phyloP scores from a whole-genome alignment of 2,329 filamentous ascomycete genomes.

The Phyllosticta paracitricarpa region DNA sequence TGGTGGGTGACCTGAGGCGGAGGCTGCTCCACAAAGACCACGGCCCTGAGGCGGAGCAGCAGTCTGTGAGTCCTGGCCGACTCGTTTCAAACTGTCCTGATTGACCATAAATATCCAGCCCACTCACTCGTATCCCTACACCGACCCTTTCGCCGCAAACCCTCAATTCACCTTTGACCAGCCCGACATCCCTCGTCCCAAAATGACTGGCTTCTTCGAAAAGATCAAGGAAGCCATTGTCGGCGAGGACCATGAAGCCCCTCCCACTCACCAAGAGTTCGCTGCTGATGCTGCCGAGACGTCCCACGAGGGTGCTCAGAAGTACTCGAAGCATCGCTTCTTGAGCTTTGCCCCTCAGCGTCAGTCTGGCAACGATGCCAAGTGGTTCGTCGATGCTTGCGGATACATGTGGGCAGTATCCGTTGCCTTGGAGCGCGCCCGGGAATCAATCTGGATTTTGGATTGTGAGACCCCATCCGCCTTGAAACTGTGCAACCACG shows the following conservation, averaged over 20 bases:
- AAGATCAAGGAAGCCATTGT: conserved; percentile 38
- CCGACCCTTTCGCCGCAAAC: conserved; percentile 19
- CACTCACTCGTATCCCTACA: conserved; percentile 12
- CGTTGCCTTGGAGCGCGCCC: conserved; percentile 65
- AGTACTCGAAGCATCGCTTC: conserved; percentile 41
- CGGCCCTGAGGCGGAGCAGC: conserved; percentile 11
- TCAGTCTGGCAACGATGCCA: conserved; percentile 55
- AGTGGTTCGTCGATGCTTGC: conserved; percentile 83
- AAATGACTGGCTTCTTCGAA: conserved; percentile 41
- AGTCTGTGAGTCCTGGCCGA: conserved; percentile 3
- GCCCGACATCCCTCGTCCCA: conserved; percentile 5
- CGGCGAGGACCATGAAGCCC: background rate
- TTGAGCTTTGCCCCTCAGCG: conserved; percentile 62
- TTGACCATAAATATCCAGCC: background rate
- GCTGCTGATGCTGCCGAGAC: conserved; percentile 16
- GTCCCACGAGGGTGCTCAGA: conserved; percentile 25
- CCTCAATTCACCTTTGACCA: background rate
- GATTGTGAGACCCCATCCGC: conserved; percentile 44
- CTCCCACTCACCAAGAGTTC: background rate
- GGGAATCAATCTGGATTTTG: conserved; percentile 71
- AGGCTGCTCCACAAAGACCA: conserved; percentile 27
- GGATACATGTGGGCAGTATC: conserved; percentile 81
- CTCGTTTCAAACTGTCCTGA: conserved; percentile 2
- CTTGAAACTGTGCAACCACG: background rate
- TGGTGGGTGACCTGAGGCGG: conserved; percentile 43